Evolutionary conservation across 345 rosid genomes (phyloP), one percentile per base, ranked within the genome.

Genomic region (Citrus hindsii): DNA sequence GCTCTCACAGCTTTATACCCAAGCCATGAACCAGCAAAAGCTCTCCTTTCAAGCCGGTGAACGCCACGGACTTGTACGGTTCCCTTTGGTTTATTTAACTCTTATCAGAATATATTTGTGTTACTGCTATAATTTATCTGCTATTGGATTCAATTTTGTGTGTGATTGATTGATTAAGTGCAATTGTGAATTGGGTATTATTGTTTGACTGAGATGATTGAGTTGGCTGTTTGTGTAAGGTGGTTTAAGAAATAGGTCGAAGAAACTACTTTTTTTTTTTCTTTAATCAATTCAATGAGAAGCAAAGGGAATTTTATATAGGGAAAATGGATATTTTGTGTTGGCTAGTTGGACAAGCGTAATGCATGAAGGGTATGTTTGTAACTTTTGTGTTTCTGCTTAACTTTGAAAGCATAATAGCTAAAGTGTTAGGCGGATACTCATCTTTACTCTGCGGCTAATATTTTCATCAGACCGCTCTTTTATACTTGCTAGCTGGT

Each of bases 1-100:
- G 4, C 86, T 94, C 51, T 93, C 98, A 13, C 98, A 93, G 86
- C 94, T 94, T 55, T 94, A 94, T 74, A 87, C 93, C 56, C 95
- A 90, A 82, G 87, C 92, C n/a, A 88, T 90, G 95, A 91, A 88
- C 71, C 93, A 91, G 40, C 93, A 91, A 84, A 90, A 89, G 56
- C 81, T 87, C 16, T 91, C 95, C 30, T 91, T 91, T 63, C 92
- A 88, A 80, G 92, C 92, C 69, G 95, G 95, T 33, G 93, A 91
- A 82, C 91, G 95, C 63, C 93, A 90, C 71, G 90, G 93, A 30
- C 84, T 90, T 78, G 93, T 91, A 81, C 55, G 53, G 68, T n/a
- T 82, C 58, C 22, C 37, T 62, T 71, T 69, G 37, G 75, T 18
- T 64, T 76, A 53, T 53, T 28, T 46, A 46, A 46, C 69, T 58